phyloP scores from a whole-genome alignment of 495 filamentous ascomycete genomes.

The Penicillium herquei region DNA sequence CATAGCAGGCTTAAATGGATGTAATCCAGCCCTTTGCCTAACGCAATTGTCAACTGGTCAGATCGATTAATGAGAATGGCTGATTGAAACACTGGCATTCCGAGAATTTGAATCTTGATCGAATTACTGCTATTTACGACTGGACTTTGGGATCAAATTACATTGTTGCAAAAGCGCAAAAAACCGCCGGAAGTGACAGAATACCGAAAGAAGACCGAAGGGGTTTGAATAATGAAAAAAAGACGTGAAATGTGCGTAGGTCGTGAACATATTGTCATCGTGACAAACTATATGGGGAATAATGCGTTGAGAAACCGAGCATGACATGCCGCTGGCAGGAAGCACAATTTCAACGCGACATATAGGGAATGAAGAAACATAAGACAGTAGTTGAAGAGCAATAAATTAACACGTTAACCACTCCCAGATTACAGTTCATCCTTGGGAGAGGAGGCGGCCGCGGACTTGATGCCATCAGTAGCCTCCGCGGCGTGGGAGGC shows the following conservation, averaged over 20 bases:
- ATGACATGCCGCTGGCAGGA: constrained; percentile 13
- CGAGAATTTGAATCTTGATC: too few relatives aligned
- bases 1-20: too few relatives aligned
- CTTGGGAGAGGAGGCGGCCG: constrained; percentile 29
- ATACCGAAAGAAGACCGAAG: constrained; percentile 10
- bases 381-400: constrained; percentile 7
- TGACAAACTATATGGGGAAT: constrained; percentile 45
- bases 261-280: constrained; percentile 30
- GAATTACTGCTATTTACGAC: too few relatives aligned
- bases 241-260: constrained; percentile 14
- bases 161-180: constrained; percentile 4
- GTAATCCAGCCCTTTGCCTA: too few relatives aligned
- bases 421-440: constrained; percentile 55
- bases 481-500: constrained; percentile 50
- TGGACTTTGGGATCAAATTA: constrained; percentile 1
- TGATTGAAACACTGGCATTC: too few relatives aligned
- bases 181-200: constrained; percentile 1
- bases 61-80: background rate
- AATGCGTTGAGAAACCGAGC: constrained; percentile 24
- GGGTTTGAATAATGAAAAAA: constrained; percentile 7
- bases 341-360: constrained; percentile 6
- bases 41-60: background rate
- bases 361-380: constrained; percentile 5
- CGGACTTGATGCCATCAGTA: constrained; percentile 31
- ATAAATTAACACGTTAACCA: constrained; percentile 15